A percentile compares a stretch with the other conserved stretches of the same genome.
Evolutionary conservation across 768 basidiomycete species (phyloP).

Genomic region (Lyophyllum semitale): DNA sequence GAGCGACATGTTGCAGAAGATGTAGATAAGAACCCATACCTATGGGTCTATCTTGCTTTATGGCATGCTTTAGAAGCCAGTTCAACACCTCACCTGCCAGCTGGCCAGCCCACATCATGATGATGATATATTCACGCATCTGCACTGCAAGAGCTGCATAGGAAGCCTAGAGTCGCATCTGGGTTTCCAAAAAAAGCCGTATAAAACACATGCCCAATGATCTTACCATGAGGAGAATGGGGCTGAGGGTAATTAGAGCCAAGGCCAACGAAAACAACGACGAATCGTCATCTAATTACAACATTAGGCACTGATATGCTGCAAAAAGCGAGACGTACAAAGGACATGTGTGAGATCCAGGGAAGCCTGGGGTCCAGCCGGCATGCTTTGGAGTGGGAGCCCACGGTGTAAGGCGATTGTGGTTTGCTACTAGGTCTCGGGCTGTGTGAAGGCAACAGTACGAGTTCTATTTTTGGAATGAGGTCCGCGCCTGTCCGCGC

Average conservation of each 20-base stretch:
- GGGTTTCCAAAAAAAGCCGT: not conserved
- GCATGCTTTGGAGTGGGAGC: not conserved
- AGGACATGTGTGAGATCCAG: constrained; percentile 70
- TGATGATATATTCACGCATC: constrained; percentile 77
- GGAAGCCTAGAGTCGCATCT: constrained; percentile 55
- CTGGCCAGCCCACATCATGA: constrained; percentile 86
- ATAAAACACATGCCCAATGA: constrained; percentile 4
- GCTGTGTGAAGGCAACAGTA: no score
- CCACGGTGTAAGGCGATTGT: not conserved
- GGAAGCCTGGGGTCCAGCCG: constrained; percentile 31
- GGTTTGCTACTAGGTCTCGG: not conserved
- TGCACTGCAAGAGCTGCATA: constrained; percentile 76
- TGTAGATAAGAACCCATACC: constrained; percentile 38
- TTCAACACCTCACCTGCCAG: constrained; percentile 71
- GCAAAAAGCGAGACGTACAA: constrained; percentile 35
- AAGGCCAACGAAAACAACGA: constrained; percentile 57
- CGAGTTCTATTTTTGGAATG: not conserved
- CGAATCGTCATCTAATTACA: constrained; percentile 57
- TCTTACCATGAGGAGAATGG: constrained; percentile 71
- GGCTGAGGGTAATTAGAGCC: constrained; percentile 67
- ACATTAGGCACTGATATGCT: not conserved
- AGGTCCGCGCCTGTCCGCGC: not conserved
- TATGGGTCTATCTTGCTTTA: constrained; percentile 71
- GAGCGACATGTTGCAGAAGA: not conserved
- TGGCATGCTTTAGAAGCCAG: constrained; percentile 61